These are phyloP conservation scores for Cymodocea nodosa DNA, from an alignment of 116 monocot species.

Conservation along the genomic window DNA sequence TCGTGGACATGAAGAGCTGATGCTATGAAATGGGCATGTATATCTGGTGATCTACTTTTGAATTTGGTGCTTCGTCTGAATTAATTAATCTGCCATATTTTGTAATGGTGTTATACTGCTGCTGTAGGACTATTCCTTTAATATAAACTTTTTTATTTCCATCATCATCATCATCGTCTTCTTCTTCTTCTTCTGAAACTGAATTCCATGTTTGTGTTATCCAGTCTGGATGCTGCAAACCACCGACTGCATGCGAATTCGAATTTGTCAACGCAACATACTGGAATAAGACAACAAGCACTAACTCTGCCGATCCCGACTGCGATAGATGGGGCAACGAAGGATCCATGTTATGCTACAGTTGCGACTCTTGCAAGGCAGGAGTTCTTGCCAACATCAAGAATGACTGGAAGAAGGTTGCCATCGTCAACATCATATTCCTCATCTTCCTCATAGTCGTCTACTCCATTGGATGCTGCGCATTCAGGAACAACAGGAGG, in stretches of 20 bases:
- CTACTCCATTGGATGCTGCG: slow-evolving; percentile 39
- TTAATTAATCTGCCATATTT: too few species aligned
- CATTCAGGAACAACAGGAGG: slow-evolving; percentile 22
- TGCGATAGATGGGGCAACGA: slow-evolving; percentile 26
- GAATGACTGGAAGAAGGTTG: slow-evolving; percentile 24
- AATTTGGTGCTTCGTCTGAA: not conserved
- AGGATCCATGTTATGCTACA: slow-evolving; percentile 17
- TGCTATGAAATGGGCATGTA: too few species aligned
- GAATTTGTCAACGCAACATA: slow-evolving; percentile 5
- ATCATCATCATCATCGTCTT: too few species aligned
- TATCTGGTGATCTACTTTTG: not conserved
- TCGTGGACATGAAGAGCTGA: too few species aligned
- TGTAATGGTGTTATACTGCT: too few species aligned
- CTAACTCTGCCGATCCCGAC: not conserved
- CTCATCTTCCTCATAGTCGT: slow-evolving; percentile 30
- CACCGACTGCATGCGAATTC: slow-evolving; percentile 12
- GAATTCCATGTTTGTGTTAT: not conserved
- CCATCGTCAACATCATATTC: slow-evolving; percentile 11
- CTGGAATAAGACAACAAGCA: slow-evolving; percentile 4
- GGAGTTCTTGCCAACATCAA: slow-evolving; percentile 23
- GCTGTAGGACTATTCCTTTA: not conserved
- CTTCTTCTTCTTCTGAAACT: not conserved
- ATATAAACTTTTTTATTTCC: not conserved
- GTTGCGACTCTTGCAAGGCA: slow-evolving; percentile 37
- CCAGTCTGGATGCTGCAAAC: slow-evolving; percentile 33